Percentiles rank a stretch among this genome's conserved stretches.
These are phyloP conservation scores for Aspergillus sp. DNA, from an alignment of 2,329 filamentous ascomycete genomes.

Conservation along the genomic window DNA sequence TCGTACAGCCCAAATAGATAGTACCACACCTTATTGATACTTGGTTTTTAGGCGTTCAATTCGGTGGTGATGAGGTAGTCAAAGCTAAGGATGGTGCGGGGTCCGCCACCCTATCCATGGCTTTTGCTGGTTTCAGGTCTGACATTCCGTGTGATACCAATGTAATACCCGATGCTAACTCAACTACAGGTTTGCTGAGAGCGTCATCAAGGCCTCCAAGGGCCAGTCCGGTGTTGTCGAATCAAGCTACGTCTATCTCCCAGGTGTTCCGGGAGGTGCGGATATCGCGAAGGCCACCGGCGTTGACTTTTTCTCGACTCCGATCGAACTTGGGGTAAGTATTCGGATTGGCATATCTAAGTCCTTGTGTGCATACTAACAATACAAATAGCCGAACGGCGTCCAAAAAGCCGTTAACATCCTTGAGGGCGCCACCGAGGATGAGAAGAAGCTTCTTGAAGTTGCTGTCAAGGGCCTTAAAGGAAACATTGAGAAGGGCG, in stretches of 20 bases:
- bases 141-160: conserved; percentile 27
- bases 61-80: conserved; percentile 96
- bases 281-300: conserved; percentile 81
- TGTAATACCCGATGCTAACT: conserved; percentile 18
- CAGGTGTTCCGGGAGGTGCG: conserved; percentile 83
- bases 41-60: conserved; percentile 68
- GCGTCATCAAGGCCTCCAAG: conserved; percentile 81
- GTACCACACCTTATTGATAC: background rate
- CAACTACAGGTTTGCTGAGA: conserved; percentile 76
- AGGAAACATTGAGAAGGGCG: conserved; percentile 91
- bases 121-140: conserved; percentile 89
- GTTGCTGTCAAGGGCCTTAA: conserved; percentile 75
- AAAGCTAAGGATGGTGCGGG: conserved; percentile 91
- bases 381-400: conserved; percentile 66
- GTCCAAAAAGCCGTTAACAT: conserved; percentile 83
- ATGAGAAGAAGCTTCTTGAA: conserved; percentile 85
- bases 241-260: conserved; percentile 93
- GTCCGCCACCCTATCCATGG: conserved; percentile 91
- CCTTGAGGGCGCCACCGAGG: conserved; percentile 72
- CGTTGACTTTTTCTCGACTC: conserved; percentile 92
- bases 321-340: conserved; percentile 91
- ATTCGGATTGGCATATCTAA: conserved; percentile 5
- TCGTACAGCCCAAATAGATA: background rate
- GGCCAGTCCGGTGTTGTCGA: conserved; percentile 92
- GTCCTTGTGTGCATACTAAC: conserved; percentile 24